Base-by-base conservation (phyloP, 1,139 yeast genomes). In the Petasospora fabianii region DNA sequence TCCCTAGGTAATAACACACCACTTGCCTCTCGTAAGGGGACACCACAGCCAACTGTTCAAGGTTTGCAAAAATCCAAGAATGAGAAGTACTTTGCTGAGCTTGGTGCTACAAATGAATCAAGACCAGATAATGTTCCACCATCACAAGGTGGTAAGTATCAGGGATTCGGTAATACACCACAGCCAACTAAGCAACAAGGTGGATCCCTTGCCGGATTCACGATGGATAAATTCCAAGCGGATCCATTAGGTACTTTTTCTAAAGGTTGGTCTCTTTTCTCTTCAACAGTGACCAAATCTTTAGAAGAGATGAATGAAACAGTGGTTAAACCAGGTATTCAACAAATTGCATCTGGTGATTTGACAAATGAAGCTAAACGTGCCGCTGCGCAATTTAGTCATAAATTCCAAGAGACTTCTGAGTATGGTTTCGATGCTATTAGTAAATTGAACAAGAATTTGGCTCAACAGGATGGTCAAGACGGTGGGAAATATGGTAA, bases 361-460 rank as follows among this genome's bases (percentile, higher is more conserved):
- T 63, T 86, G 33, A 46, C 49, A 9, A 32, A 35, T 14, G 96
- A 88, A 57, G 92, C 97, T 9, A 80, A 75, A 50, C 76, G 86
- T 54, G 98, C 97, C 20, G 85, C 94, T 77, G 83, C 88, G 44
- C 97, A 92, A 66, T 92, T 90, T 67, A 97, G 97, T 34, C 95
- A 85, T 60, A 86, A 80, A 58, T 84, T 90, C 71, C 95, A 84
- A 58, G 95, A 87, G 54, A 87, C 97, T 1, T 87, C 95, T 27
- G 75, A 72, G 48, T 81, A 78, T 54, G 84, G 84, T 4, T 73
- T 69, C 47, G 77, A 81, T 53, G 81, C 84, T 10, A 80, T 81
- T 62, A 77, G 74, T 50, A 68, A 68, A 19, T 78, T 82, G 54
- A 81, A 90, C 7, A 63, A 70, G 37, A 77, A 70, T 27, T 55